phyloP scores from a whole-genome alignment of 768 basidiomycete genomes.

The Rhizopogon sp. region DNA sequence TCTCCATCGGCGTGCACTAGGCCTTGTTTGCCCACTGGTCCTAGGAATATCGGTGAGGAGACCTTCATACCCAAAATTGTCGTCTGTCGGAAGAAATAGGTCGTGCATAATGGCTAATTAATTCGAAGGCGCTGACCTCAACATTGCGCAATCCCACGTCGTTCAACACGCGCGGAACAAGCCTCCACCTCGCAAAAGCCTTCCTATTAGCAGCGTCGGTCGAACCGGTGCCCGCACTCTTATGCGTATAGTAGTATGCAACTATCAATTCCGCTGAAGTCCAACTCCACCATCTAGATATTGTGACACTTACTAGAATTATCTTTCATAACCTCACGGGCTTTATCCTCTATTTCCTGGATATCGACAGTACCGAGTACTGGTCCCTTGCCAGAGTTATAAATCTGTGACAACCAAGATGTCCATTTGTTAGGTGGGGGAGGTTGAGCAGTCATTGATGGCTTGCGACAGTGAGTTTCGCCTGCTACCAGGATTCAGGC shows the following conservation, averaged over 20 bases:
- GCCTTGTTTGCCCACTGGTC: slow-evolving; percentile 53
- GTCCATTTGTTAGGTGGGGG: slow-evolving; percentile 18
- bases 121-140: slow-evolving; percentile 29
- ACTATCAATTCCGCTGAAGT: slow-evolving; percentile 25
- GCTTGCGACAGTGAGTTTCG: no score
- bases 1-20: slow-evolving; percentile 42
- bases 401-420: slow-evolving; percentile 16
- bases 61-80: slow-evolving; percentile 50
- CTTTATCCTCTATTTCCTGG: slow-evolving; percentile 61
- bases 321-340: slow-evolving; percentile 55
- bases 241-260: slow-evolving; percentile 65
- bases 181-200: slow-evolving; percentile 50
- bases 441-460: background rate
- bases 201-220: slow-evolving; percentile 64
- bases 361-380: slow-evolving; percentile 53
- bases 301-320: slow-evolving; percentile 36
- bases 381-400: slow-evolving; percentile 17
- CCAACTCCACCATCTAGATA: background rate
- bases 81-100: slow-evolving; percentile 34
- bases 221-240: slow-evolving; percentile 61
- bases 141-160: slow-evolving; percentile 46
- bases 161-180: slow-evolving; percentile 53
- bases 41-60: slow-evolving; percentile 42
- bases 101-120: background rate
- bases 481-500: background rate